Base-by-base conservation (phyloP, 768 basidiomycete genomes). In the Agaricus sinodeliciosus region DNA sequence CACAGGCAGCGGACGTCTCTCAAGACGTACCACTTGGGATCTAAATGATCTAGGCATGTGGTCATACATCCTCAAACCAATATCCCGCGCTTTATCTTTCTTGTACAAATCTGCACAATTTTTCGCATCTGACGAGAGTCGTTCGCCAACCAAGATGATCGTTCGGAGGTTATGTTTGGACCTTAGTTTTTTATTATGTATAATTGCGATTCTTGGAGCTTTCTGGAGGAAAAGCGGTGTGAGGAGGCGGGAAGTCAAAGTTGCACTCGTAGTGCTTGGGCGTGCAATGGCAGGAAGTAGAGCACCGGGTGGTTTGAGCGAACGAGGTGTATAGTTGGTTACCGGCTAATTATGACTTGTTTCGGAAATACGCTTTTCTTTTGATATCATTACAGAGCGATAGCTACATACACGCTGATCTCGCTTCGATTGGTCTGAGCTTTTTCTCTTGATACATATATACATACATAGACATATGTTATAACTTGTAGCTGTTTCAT, bases 31-130 rank as follows among this genome's bases (percentile, higher is more conserved):
- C 28, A 67, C 73, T 16, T 88, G 85, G 84, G 85, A 90, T 62
- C 62, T 87, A n/a, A 79, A 88, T 46, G 87, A 91, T 63, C 72
- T 91, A 63, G 90, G 90, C 43, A 77, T 91, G 72, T 93, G 90
- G 90, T 80, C 90, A 6, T 59, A 85, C 42, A 71, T 90, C 13
- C 69, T 89, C 5, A 80, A 78, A 55, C 88, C 88, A 9, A 48
- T 90, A 11, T 67, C 77, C n/a, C 73, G 74, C 27, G 74, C 78
- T 18, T 55, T 82, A 12, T 71, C 72, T 9, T 65, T 66, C 19
- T 57, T 88, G 36, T 77, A 74, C 39, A 70, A 75, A 34, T 59
- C 87, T 37, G 66, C 79, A 9, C 60, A 68, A 11, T 85, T 90
- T 66, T 77, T 90, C 56, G 73, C 79, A 16, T 70, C 71, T 51